These are phyloP conservation scores for Globisporangium emineosum DNA, from an alignment of 352 stramenopile species.

Conservation along the genomic window DNA sequence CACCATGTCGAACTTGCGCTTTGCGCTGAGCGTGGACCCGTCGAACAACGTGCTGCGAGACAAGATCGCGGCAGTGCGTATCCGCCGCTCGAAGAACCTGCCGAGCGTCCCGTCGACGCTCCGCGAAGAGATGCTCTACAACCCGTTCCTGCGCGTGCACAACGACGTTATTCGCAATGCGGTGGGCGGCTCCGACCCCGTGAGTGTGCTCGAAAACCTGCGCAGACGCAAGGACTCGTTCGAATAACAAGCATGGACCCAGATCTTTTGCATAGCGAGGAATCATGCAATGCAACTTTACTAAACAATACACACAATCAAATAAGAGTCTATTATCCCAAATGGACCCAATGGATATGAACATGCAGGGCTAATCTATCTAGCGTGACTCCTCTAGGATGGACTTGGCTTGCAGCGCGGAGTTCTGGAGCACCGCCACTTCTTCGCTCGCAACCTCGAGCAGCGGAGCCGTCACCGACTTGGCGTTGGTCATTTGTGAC, in stretches of 20 bases:
- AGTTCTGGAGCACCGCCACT: slow-evolving; percentile 1
- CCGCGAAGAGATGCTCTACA: slow-evolving; percentile 86
- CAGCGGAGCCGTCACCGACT: not conserved
- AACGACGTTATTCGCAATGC: slow-evolving; percentile 80
- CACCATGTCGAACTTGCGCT: slow-evolving; percentile 91
- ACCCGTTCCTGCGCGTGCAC: slow-evolving; percentile 84
- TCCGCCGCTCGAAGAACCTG: slow-evolving; percentile 76
- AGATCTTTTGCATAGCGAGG: not conserved
- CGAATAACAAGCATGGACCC: slow-evolving; percentile 25
- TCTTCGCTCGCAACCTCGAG: slow-evolving; percentile 3
- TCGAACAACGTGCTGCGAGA: slow-evolving; percentile 84
- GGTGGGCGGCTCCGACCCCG: slow-evolving; percentile 67
- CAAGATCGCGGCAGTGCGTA: slow-evolving; percentile 83
- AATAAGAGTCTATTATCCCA: slow-evolving; percentile 12
- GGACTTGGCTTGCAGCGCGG: slow-evolving; percentile 5
- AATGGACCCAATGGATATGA: not conserved
- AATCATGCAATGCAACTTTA: not conserved
- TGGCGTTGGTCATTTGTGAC: slow-evolving; percentile 40
- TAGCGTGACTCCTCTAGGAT: slow-evolving; percentile 9
- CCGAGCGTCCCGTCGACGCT: slow-evolving; percentile 91
- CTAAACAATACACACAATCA: slow-evolving; percentile 1
- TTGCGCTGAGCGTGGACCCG: slow-evolving; percentile 91
- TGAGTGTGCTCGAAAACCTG: slow-evolving; percentile 80
- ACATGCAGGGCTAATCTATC: not conserved
- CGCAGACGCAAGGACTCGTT: slow-evolving; percentile 77